These are phyloP conservation scores for Aegilops speltoides DNA, from an alignment of 176 grass and related monocot genomes.

Conservation along the genomic window DNA sequence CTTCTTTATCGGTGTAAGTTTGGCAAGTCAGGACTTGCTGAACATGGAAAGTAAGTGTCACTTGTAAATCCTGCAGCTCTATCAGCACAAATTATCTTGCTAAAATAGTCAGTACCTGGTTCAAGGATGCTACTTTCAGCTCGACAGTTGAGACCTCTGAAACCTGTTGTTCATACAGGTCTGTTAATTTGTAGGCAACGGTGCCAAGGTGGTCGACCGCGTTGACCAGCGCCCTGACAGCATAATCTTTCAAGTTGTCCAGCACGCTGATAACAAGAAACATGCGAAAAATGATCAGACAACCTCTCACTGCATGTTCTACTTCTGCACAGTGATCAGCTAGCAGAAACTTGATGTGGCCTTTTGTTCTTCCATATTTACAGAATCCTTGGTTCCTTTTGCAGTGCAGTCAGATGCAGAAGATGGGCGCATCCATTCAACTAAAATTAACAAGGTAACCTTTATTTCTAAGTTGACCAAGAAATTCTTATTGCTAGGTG, in stretches of 20 bases:
- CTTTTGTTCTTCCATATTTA: slow-evolving; percentile 19
- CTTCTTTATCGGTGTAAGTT: slow-evolving; percentile 95
- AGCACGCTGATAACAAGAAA: slow-evolving; percentile 69
- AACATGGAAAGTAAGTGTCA: slow-evolving; percentile 37
- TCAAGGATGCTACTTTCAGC: slow-evolving; percentile 71
- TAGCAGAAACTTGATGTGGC: slow-evolving; percentile 15
- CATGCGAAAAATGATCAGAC: not conserved
- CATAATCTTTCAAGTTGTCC: slow-evolving; percentile 97
- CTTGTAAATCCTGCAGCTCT: not conserved
- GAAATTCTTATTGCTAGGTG: not conserved
- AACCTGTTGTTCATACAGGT: slow-evolving; percentile 80
- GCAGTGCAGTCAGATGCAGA: not conserved
- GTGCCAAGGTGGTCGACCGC: slow-evolving; percentile 95
- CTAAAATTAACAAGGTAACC: not conserved
- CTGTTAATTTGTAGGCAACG: slow-evolving; percentile 87
- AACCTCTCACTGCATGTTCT: not conserved
- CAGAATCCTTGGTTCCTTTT: not conserved
- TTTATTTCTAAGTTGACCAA: not conserved
- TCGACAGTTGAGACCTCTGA: slow-evolving; percentile 68
- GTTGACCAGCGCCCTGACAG: slow-evolving; percentile 90
- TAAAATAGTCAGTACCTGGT: slow-evolving; percentile 58
- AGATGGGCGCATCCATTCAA: slow-evolving; percentile 1
- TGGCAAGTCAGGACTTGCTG: slow-evolving; percentile 81
- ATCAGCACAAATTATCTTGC: not conserved
- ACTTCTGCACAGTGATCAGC: not conserved